Evolutionary conservation across 192 early-diverging fungal species (phyloP), one percentile per base, ranked within the genome.

Genomic region (Dispira simplex): DNA sequence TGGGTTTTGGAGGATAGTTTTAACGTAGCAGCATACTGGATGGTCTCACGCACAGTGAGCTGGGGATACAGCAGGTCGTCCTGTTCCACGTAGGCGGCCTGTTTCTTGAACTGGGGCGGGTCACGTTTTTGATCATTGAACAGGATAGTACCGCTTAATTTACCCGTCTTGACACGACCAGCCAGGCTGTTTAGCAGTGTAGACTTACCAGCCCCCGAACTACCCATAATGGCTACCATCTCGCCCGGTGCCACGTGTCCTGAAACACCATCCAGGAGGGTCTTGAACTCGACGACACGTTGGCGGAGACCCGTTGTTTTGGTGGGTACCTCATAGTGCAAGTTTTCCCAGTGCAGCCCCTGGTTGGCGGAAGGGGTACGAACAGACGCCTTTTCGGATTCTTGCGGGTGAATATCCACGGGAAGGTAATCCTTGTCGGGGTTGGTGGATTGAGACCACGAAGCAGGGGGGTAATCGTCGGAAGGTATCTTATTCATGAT

Each of bases 121-220:
- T 70, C 59, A n/a, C 75, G 75, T 44, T 70, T 68, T n/a, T 66
- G 71, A 8, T 77, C 81, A 46, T 78, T 78, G 58, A 79, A 77
- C 44, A 75, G 69, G 32, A 85, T 74, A 43, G 65, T 66, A 3
- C 85, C 83, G 0, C 76, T 72, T 32, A 83, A 72, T 25, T 66
- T 65, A 51, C 83, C 83, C 25, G 75, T 78, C 46, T 79, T 73
- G 44, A 79, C 73, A 51, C 86, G 86, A 3, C 83, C 85, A 10
- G 85, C 85, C 27, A 91, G 71, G 2, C 89, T 79, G 70, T 91
- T 88, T 26, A 97, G 75, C n/a, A 93, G 68, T 3, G 87, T 92
- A 10, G 90, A 85, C 74, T 93, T 96, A 45, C 93, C 95, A 10
- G 92, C 89, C 14, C 93, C 93, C 28, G 84, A 87, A 3, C 90